A percentile compares a stretch with the other conserved stretches of the same genome.
phyloP scores from a whole-genome alignment of 768 basidiomycete species.

The Pisolithus orientalis region DNA sequence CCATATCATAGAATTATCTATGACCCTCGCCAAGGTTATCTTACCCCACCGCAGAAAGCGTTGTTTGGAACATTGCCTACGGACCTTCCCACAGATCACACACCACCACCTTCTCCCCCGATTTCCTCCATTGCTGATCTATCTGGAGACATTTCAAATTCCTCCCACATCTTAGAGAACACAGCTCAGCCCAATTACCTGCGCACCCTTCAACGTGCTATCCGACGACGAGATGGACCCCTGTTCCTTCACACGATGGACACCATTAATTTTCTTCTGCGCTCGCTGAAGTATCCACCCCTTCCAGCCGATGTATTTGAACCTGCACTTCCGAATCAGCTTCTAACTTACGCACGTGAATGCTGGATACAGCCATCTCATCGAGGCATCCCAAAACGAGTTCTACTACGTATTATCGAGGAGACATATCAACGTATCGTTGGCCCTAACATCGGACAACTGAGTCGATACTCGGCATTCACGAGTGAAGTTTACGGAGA shows the following conservation, averaged over 20 bases:
- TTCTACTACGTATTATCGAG: slow-evolving; percentile 73
- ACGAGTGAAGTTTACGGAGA: slow-evolving; percentile 88
- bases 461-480: slow-evolving; percentile 79
- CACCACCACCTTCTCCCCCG: slow-evolving; percentile 31
- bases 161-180: slow-evolving; percentile 25
- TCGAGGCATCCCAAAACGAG: slow-evolving; percentile 52
- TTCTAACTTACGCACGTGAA: slow-evolving; percentile 39
- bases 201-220: slow-evolving; percentile 61
- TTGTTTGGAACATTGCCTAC: slow-evolving; percentile 64
- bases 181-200: slow-evolving; percentile 35
- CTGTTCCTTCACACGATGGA: slow-evolving; percentile 59
- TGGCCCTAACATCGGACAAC: slow-evolving; percentile 77
- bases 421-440: slow-evolving; percentile 93
- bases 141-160: slow-evolving; percentile 8
- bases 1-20: background rate
- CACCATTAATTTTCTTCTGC: slow-evolving; percentile 56
- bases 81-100: slow-evolving; percentile 22
- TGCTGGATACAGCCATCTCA: slow-evolving; percentile 38
- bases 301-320: slow-evolving; percentile 47
- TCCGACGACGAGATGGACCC: slow-evolving; percentile 64
- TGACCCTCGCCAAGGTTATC: slow-evolving; percentile 43
- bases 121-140: slow-evolving; percentile 26
- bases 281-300: slow-evolving; percentile 58
- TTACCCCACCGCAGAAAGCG: slow-evolving; percentile 57
- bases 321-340: slow-evolving; percentile 37